Base-by-base conservation (phyloP, 148 eudicot species). In the Rhododendron williamsianum region DNA sequence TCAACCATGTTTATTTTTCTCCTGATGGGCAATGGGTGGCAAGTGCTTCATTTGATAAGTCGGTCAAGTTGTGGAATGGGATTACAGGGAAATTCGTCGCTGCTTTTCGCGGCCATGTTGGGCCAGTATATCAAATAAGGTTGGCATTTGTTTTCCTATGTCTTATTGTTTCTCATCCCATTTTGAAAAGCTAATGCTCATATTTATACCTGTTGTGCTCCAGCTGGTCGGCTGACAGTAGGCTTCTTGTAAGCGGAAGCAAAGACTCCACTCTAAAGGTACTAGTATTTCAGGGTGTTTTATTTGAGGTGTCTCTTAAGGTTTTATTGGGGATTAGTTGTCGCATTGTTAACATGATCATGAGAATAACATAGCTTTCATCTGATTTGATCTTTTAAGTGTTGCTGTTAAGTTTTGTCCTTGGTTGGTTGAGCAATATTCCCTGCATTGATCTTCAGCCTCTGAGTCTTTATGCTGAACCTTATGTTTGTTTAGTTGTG, bases 151-250 rank as follows among this genome's bases (percentile, higher is more conserved):
- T 83, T 71, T 72, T 23, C 12, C 19, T n/a, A 19, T 83, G 21
- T 60, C 48, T 79, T 12, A 60, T 69, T 77, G 41, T 52, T 19
- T 78, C 27, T 25, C 16, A 27, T 76, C 81, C n/a, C 51, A 60
- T 65, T 25, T 54, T 84, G 36, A 43, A 79, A 41, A 41, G 58
- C 49, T 33, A 49, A 54, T 49, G 65, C 43, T 49, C 23, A 21
- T 78, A 10, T 79, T 9, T 33, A 12, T 49, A 81, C 18, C 35
- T 86, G 16, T 84, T 89, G 81, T 36, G 46, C 84, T 92, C 88
- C 94, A 97, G 99, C 87, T 97, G 99, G 98, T 97, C 98, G 63
- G 96, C 99, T 33, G 99, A 97, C 89, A 94, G 99, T 88, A 92
- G 98, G 90, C 92, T 94, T 89, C 90, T 95, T 76, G 85, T 97